Percentiles rank a stretch among this genome's conserved stretches.
phyloP scores from a whole-genome alignment of 495 filamentous ascomycete genomes.

The Letharia lupina region DNA sequence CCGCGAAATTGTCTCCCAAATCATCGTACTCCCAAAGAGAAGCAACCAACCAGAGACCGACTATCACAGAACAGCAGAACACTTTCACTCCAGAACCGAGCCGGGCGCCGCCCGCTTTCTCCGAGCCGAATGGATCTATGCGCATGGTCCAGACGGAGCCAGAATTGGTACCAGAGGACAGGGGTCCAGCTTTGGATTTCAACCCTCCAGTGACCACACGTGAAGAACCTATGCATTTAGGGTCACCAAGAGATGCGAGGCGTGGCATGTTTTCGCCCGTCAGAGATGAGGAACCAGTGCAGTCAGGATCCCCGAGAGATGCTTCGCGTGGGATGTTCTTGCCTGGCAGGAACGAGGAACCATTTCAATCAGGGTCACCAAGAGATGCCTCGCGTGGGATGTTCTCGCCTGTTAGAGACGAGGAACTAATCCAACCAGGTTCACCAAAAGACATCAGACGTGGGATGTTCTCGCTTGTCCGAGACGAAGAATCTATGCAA shows the following conservation, averaged over 20 bases:
- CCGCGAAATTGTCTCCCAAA: constrained; percentile 44
- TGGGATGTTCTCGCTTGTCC: constrained; percentile 14
- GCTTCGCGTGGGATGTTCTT: not conserved
- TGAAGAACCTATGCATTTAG: not conserved
- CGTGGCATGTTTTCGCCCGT: too few species aligned
- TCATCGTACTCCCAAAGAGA: constrained; percentile 18
- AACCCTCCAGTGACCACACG: constrained; percentile 1
- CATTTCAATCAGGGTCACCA: constrained; percentile 9
- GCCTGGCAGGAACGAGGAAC: constrained; percentile 11
- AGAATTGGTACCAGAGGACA: constrained; percentile 33
- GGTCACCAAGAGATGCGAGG: not conserved
- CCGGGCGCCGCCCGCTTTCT: constrained; percentile 10
- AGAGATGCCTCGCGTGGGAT: constrained; percentile 16
- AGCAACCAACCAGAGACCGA: constrained; percentile 11
- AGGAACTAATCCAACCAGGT: constrained; percentile 1
- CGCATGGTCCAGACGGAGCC: constrained; percentile 52
- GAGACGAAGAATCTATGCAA: constrained; percentile 12
- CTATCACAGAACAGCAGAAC: constrained; percentile 17
- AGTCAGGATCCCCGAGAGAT: too few species aligned
- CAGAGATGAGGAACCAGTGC: too few species aligned
- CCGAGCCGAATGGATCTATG: constrained; percentile 39
- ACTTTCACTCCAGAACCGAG: constrained; percentile 7
- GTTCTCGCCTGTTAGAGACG: constrained; percentile 20
- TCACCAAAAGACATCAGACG: constrained; percentile 26
- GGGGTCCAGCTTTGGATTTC: constrained; percentile 24